Evolutionary conservation across 108 stramenopile genomes (phyloP), one percentile per base, ranked within the genome.

Genomic region (Skeletonema costatum): DNA sequence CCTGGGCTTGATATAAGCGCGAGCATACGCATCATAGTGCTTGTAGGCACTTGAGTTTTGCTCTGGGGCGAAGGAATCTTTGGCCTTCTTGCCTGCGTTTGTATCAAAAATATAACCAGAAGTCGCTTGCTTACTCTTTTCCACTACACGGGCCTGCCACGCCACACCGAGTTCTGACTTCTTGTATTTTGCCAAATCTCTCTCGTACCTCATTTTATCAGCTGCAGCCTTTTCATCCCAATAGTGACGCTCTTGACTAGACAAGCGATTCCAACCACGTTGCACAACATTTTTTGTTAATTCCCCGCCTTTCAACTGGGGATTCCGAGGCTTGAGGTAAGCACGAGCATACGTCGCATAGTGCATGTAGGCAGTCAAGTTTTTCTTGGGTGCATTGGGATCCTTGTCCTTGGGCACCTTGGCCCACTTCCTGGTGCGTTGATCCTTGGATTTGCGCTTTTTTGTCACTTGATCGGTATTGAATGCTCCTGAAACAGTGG

Each of bases 11-110:
- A 92, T 84, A 9, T 73, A 64, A 30, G 86, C 80, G 30, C 91
- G 87, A 42, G 75, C 73, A 10, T 77, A 59, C 31, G 87, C 75
- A 19, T 88, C 89, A 82, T 85, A 95, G 53, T 92, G 78, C 60
- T 92, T 90, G 86, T 87, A 94, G 1, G 88, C 86, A 66, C 73
- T 76, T 86, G 87, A 81, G 73, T 90, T 91, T 5, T 87, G 78
- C 79, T 89, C 87, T 33, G 88, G 88, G 5, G 92, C 92, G 61
- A 88, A 90, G 48, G 92, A 87, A 61, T 93, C 88, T 70, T 85
- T 80, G 65, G 77, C 74, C 73, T 86, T 83, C 36, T 78, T 25
- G 25, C 25, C 25, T 25, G 25, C 25, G 25, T 25, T 82, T 68
- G 8, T 36, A 1, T 36, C 5, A 8, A 6, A 6, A 36, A 1